These are phyloP conservation scores for Galerina marginata DNA, from an alignment of 768 basidiomycete genomes.

Conservation along the genomic window DNA sequence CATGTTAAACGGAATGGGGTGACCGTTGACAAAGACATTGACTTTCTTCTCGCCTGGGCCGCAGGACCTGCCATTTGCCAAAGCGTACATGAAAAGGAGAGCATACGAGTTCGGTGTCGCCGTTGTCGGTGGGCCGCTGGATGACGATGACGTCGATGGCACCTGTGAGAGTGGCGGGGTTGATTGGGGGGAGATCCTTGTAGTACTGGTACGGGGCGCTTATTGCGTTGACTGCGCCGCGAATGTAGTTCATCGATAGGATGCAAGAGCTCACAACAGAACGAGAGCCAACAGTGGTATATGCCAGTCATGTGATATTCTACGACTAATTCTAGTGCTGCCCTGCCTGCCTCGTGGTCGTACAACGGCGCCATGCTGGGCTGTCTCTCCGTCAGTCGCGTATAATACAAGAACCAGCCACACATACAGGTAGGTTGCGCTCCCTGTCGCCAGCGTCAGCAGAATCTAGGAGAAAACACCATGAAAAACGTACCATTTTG, in stretches of 20 bases:
- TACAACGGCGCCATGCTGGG: constrained; percentile 67
- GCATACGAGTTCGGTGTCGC: constrained; percentile 76
- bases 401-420: constrained; percentile 2
- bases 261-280: constrained; percentile 22
- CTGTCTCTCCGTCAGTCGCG: constrained; percentile 38
- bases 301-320: constrained; percentile 32
- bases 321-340: constrained; percentile 36
- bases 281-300: constrained; percentile 23
- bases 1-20: constrained; percentile 91
- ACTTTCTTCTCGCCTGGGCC: constrained; percentile 97
- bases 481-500: constrained; percentile 81
- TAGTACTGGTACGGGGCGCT: constrained; percentile 91
- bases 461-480: neutral
- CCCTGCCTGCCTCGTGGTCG: constrained; percentile 59
- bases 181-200: constrained; percentile 83
- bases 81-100: constrained; percentile 98
- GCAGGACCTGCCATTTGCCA: constrained; percentile 94
- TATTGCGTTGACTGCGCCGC: constrained; percentile 84
- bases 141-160: constrained; percentile 99
- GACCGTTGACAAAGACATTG: constrained; percentile 85
- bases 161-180: constrained; percentile 95
- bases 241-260: constrained; percentile 80
- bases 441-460: constrained; percentile 54
- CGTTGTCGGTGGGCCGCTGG: constrained; percentile 67
- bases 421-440: constrained; percentile 77